Evolutionary conservation across 2,329 filamentous ascomycete species (phyloP).

Genomic region (Penicillium verrucosum): DNA sequence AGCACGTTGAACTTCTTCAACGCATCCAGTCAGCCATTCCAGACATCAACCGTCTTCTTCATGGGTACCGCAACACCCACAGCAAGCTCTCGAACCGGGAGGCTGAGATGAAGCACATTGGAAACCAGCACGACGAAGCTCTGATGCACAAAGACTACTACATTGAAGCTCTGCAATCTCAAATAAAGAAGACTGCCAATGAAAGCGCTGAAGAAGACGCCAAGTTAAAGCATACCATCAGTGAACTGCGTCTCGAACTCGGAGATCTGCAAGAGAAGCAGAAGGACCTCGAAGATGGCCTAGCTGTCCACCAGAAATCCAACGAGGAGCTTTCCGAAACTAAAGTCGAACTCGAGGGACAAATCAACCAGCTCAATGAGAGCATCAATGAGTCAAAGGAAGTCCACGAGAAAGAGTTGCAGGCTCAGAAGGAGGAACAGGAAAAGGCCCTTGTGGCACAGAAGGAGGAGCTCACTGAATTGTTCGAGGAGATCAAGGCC

Average conservation of each 20-base stretch:
- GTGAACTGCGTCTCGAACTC: constrained; percentile 51
- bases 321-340: constrained; percentile 45
- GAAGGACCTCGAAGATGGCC: constrained; percentile 49
- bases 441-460: constrained; percentile 39
- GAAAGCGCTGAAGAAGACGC: constrained; percentile 50
- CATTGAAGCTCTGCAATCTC: constrained; percentile 51
- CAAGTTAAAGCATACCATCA: constrained; percentile 43
- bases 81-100: constrained; percentile 50
- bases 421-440: constrained; percentile 33
- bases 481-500: constrained; percentile 47
- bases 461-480: constrained; percentile 46
- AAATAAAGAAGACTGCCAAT: constrained; percentile 49
- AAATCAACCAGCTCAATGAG: constrained; percentile 38
- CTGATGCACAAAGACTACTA: constrained; percentile 54
- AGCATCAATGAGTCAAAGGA: constrained; percentile 43
- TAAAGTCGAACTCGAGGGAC: constrained; percentile 45
- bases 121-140: constrained; percentile 50
- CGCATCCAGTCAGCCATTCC: constrained; percentile 48
- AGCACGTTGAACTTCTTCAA: constrained; percentile 41
- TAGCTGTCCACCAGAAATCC: constrained; percentile 44
- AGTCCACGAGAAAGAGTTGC: constrained; percentile 42
- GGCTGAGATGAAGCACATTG: constrained; percentile 48
- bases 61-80: constrained; percentile 51
- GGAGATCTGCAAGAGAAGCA: constrained; percentile 51
- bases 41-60: constrained; percentile 44